Percentiles rank a stretch among this genome's conserved stretches.
Evolutionary conservation across 495 filamentous ascomycete species (phyloP).

Genomic region (Daldinia concentrica): DNA sequence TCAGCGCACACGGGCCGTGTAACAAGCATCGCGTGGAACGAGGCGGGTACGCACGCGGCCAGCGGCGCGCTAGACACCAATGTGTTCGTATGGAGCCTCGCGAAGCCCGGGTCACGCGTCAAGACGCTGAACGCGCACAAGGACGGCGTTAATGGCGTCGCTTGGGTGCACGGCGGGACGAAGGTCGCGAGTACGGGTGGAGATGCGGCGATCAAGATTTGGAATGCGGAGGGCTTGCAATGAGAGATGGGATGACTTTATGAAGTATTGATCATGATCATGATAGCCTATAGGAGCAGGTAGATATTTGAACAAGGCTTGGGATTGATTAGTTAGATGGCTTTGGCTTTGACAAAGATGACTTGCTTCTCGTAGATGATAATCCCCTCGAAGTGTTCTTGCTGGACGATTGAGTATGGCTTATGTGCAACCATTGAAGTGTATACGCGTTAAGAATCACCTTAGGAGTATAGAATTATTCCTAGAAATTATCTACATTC

Average conservation of each 20-base stretch:
- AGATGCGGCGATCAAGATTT: constrained; percentile 91
- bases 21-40: constrained; percentile 84
- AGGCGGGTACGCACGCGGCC: constrained; percentile 75
- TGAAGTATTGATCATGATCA: constrained; percentile 4
- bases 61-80: constrained; percentile 91
- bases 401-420: background rate
- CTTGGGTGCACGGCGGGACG: constrained; percentile 75
- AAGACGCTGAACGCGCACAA: constrained; percentile 89
- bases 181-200: constrained; percentile 82
- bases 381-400: background rate
- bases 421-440: background rate
- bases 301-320: background rate
- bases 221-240: constrained; percentile 75
- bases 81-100: constrained; percentile 89
- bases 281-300: background rate
- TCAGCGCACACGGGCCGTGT: constrained; percentile 90
- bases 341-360: background rate
- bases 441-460: background rate
- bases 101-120: constrained; percentile 80
- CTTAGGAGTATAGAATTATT: background rate
- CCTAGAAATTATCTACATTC: no score
- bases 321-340: background rate
- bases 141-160: constrained; percentile 90
- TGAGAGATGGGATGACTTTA: constrained; percentile 38
- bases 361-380: background rate